Base-by-base conservation (phyloP, 306 rosid species). In the Cicer chorassanicum region DNA sequence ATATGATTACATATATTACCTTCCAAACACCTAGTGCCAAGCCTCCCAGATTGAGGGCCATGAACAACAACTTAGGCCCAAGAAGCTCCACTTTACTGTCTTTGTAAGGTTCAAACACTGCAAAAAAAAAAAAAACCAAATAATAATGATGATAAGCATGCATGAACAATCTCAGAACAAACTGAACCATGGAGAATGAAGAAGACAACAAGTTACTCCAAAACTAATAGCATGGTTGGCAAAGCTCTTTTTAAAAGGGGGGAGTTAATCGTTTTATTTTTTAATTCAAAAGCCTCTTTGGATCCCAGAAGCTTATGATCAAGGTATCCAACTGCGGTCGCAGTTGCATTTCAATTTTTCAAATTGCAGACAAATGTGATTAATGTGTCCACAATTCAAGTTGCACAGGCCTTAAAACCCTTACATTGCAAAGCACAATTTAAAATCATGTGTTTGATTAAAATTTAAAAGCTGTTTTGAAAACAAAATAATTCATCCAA, bases 61-160 rank as follows among this genome's bases (percentile, higher is more conserved):
- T 86, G 86, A 90, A 95, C 11, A 95, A 73, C 84, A 95, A 80
- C 92, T 92, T 95, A 41, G 97, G 97, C 6, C 80, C 96, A 82
- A 95, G 89, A 81, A 95, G 98, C 78, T 95, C 97, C 70, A 95
- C 99, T 83, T 83, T 95, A 55, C 73, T 70, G 85, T 95, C 99
- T 88, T 86, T 95, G 70, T 95, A 95, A 42, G 99, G 98, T 90
- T 95, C 99, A 86, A 95, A 95, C 71, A 95, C 99, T 94, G 96
- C 85, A 86, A 40, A 44, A 34, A 55, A 48, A 51, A 48, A 7
- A 38, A 13, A 18, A 65, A 29, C 9, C 12, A 8, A 29, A 29
- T 2, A 29, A 34, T 13, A 12, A 13, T 36, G 13, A 60, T 34
- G 13, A 60, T 34, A 60, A 34, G 44, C 44, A 71, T n/a, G 4